Percentiles rank a stretch among this genome's conserved stretches.
Conservation (phyloP, 345 rosid species). For the Barbarea vulgaris region DNA sequence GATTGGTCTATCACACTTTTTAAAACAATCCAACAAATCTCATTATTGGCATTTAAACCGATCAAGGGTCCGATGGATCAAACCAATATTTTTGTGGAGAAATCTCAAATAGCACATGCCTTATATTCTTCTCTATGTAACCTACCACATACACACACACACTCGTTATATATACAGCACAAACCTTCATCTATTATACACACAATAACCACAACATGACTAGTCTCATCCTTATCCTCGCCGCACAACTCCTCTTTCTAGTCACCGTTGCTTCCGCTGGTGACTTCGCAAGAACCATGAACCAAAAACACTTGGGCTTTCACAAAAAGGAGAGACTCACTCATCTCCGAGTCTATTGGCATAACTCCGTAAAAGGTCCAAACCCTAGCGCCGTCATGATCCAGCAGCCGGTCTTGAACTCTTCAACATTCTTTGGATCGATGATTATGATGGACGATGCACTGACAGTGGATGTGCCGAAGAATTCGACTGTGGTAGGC, state of each 20-base stretch:
- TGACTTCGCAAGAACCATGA: slow-evolving; percentile 21
- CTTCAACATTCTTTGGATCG: slow-evolving; percentile 34
- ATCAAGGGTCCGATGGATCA: neutral
- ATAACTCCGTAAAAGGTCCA: slow-evolving; percentile 39
- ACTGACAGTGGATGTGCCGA: slow-evolving; percentile 28
- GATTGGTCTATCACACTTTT: no score
- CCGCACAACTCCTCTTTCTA: slow-evolving; percentile 4
- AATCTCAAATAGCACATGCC: neutral
- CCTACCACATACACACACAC: neutral
- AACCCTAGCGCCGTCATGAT: slow-evolving; percentile 34
- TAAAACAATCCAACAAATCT: no score
- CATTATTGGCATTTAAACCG: no score
- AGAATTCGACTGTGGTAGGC: slow-evolving; percentile 40
- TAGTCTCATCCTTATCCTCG: neutral
- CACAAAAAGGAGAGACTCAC: slow-evolving; percentile 42
- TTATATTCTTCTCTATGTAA: neutral
- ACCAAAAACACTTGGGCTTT: slow-evolving; percentile 11
- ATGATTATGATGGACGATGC: slow-evolving; percentile 46
- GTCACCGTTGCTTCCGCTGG: neutral
- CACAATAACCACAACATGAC: slow-evolving; percentile 4
- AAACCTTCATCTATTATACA: neutral
- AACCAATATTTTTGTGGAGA: neutral
- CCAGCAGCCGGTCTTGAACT: slow-evolving; percentile 24
- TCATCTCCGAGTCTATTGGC: slow-evolving; percentile 50
- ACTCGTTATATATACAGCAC: neutral